phyloP scores from a whole-genome alignment of 495 filamentous ascomycete genomes.

The Lophiotrema nucula region DNA sequence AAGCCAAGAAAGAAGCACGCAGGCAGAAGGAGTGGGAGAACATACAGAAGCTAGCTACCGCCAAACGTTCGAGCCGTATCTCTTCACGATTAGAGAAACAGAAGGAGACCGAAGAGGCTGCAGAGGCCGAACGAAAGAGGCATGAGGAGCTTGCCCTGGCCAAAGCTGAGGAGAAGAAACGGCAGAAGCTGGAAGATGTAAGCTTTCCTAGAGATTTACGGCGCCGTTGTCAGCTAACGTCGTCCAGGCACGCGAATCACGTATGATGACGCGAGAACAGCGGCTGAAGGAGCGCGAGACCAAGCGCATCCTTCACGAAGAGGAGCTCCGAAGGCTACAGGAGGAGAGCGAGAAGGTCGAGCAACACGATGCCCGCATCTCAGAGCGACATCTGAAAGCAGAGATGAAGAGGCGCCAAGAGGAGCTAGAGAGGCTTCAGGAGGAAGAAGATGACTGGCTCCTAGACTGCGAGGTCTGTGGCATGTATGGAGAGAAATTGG shows the following conservation, averaged over 20 bases:
- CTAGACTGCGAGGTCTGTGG: constrained; percentile 92
- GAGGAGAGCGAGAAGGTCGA: constrained; percentile 71
- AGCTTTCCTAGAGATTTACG: constrained; percentile 15
- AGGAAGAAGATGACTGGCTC: constrained; percentile 83
- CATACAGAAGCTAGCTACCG: constrained; percentile 80
- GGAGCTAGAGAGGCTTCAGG: constrained; percentile 64
- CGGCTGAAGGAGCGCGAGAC: constrained; percentile 79
- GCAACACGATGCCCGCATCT: constrained; percentile 62
- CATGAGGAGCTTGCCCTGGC: constrained; percentile 63
- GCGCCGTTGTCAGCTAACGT: constrained; percentile 4
- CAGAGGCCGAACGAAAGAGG: constrained; percentile 69
- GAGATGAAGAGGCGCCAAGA: constrained; percentile 75
- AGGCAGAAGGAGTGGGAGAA: constrained; percentile 77
- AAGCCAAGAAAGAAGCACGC: constrained; percentile 64
- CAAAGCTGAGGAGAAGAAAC: constrained; percentile 65
- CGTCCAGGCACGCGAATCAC: constrained; percentile 66
- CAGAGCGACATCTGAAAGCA: constrained; percentile 73
- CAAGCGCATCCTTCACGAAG: constrained; percentile 76
- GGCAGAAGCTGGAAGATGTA: constrained; percentile 61
- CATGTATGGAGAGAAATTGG: constrained; percentile 76
- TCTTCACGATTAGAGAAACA: constrained; percentile 78
- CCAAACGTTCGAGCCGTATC: constrained; percentile 87
- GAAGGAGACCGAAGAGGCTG: constrained; percentile 65
- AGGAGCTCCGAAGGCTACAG: constrained; percentile 73
- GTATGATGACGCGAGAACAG: constrained; percentile 81